Base-by-base conservation (phyloP, 306 rosid genomes). In the Trichosanthes truncata region DNA sequence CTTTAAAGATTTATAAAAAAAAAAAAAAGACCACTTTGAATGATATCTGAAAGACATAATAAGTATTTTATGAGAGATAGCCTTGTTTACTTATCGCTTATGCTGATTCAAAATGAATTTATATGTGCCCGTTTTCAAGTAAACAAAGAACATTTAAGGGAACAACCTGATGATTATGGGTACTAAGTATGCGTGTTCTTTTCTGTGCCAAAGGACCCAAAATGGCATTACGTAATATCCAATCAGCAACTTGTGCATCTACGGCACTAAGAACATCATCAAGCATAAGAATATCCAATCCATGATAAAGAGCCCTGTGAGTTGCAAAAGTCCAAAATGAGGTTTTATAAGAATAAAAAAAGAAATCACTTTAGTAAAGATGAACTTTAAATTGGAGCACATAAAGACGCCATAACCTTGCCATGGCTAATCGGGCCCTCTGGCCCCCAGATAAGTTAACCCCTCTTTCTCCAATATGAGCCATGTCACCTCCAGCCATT, bases 221-320 rank as follows among this genome's bases (percentile, higher is more conserved):
- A 85, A 94, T 89, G 67, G 89, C 95, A 82, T 92, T 89, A 81
- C 71, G 61, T 76, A 94, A 85, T 78, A 92, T 92, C 91, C 93
- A 89, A 41, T 66, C 91, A 77, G 97, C 92, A 85, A 94, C 98
- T 81, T 90, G 93, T 80, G 88, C 97, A 87, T 92, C 97, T 41
- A 94, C 97, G 3, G 98, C 92, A 78, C 98, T 92, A 60, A 94
- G 90, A 83, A 94, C 93, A 77, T 94, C 98, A 69, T 94, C 98
- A 62, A 94, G 97, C 89, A 94, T 82, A 82, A 90, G 79, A 81
- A 91, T 81, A 85, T 92, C 97, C 23, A 92, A 87, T 85, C 87
- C 97, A 82, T 87, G 86, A 88, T 94, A 94, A 71, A 90, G 49
- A 76, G 93, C 96, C 94, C 98, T 94, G 92, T 81, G 80, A 76